A percentile compares a stretch with the other conserved stretches of the same genome.
These are phyloP conservation scores for Phaseolus lunatus DNA, from an alignment of 306 rosid genomes.

Conservation along the genomic window DNA sequence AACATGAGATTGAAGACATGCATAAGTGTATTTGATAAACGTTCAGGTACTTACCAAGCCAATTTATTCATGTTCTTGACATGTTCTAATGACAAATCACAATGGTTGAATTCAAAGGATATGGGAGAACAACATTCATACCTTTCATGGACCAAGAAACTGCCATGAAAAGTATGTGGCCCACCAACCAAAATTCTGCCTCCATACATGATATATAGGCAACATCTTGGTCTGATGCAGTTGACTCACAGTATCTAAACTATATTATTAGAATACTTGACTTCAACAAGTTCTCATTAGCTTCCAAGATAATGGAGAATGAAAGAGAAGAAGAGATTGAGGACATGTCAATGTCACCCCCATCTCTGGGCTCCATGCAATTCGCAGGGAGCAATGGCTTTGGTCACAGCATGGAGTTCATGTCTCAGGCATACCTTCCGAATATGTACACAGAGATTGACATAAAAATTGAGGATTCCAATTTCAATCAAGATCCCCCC, in stretches of 20 bases:
- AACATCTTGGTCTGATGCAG: conserved; percentile 57
- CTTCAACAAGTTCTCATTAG: conserved; percentile 31
- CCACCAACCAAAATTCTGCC: conserved; percentile 65
- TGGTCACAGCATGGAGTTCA: conserved; percentile 82
- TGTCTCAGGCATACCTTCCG: conserved; percentile 74
- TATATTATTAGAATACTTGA: conserved; percentile 34
- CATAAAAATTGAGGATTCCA: conserved; percentile 53
- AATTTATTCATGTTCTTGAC: conserved; percentile 65
- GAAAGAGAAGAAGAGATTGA: conserved; percentile 74
- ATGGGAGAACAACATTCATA: conserved; percentile 48
- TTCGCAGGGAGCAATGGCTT: conserved; percentile 77
- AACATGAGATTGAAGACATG: not conserved
- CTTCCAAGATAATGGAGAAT: conserved; percentile 65
- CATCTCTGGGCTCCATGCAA: conserved; percentile 74
- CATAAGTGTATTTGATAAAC: conserved; percentile 7
- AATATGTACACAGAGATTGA: conserved; percentile 71
- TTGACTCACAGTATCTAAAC: conserved; percentile 47
- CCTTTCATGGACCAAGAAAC: conserved; percentile 35
- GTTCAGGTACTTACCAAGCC: conserved; percentile 27
- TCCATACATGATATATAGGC: conserved; percentile 50
- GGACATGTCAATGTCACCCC: conserved; percentile 70
- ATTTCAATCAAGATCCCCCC: conserved; percentile 59
- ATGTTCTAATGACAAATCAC: conserved; percentile 48
- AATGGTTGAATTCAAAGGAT: conserved; percentile 56
- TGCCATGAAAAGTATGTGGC: conserved; percentile 74